Base-by-base conservation (phyloP, 1,139 yeast genomes). In the Saccharomycopsis crataegensis region DNA sequence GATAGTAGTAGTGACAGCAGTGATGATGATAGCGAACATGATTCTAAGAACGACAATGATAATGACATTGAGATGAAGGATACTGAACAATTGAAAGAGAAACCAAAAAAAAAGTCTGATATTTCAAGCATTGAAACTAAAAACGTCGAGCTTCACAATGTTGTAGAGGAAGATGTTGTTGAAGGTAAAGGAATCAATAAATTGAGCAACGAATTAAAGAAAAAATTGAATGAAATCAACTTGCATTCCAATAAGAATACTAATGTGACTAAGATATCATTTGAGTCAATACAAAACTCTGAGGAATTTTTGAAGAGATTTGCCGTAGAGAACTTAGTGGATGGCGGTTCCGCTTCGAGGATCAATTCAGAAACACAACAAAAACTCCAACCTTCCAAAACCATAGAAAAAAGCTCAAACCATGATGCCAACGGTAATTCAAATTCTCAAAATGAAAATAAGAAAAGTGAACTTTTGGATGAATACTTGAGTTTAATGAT, bases 401-500 rank as follows among this genome's bases (percentile, higher is more conserved):
- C 6, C 16, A 2, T 12, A 11, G 44, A 42, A 11, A 16, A 22
- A 2, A 5, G 12, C 44, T 11, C 44, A 12, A 22, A 22, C 59
- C 43, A 61, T 61, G 11, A 55, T 55, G 16, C 58, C 57, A 28
- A 59, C 57, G 11, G 49, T 63, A 16, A 56, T 60, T 22, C 28
- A 22, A 22, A 22, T 22, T 22, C 28, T 22, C 31, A 60, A 62
- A 16, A 63, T 65, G 50, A 74, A 70, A 49, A 69, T 72, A 55
- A 69, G 69, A 36, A 22, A 22, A 22, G 28, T 4, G 73, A 74
- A 51, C 66, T 82, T 49, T 76, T 80, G 54, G 75, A 73, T 57
- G 75, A 77, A 54, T 85, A 76, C 62, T 67, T 85, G 63, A 73
- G 72, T 45, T 63, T 80, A 56, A 77, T 84, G 79, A 79, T 86